Percentiles rank a stretch among this genome's conserved stretches.
phyloP scores from a whole-genome alignment of 2,329 filamentous ascomycete species.

The Lachnum nothofagi region DNA sequence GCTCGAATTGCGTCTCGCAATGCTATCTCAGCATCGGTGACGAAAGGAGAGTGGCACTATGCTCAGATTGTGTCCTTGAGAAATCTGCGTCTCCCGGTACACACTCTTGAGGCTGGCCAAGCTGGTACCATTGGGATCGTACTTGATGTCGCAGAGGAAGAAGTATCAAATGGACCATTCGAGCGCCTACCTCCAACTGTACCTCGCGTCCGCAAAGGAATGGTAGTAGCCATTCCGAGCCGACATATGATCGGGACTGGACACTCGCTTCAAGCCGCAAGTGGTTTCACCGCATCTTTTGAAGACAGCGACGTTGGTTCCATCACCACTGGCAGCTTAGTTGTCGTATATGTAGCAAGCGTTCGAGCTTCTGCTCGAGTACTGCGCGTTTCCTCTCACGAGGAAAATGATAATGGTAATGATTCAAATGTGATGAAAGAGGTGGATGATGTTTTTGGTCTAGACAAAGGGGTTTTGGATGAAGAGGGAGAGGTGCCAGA shows the following conservation, averaged over 20 bases:
- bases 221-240: constrained; percentile 67
- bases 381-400: constrained; percentile 42
- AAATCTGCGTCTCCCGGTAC: constrained; percentile 79
- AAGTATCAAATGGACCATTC: constrained; percentile 29
- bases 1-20: constrained; percentile 49
- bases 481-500: constrained; percentile 31
- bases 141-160: constrained; percentile 42
- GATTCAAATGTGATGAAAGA: constrained; percentile 17
- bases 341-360: constrained; percentile 83
- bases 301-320: constrained; percentile 55
- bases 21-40: constrained; percentile 46
- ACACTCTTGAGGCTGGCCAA: constrained; percentile 70
- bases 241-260: constrained; percentile 52
- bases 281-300: constrained; percentile 68
- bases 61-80: constrained; percentile 81
- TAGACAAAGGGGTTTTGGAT: constrained; percentile 44
- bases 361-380: constrained; percentile 77
- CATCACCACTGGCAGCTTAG: constrained; percentile 61
- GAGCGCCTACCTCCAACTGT: constrained; percentile 31
- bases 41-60: constrained; percentile 68
- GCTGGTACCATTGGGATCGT: constrained; percentile 83
- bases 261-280: constrained; percentile 58
- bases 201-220: constrained; percentile 65
- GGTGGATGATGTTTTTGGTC: constrained; percentile 50
- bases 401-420: constrained; percentile 19